Evolutionary conservation across 768 basidiomycete species (phyloP).

Genomic region (Butyriboletus loyo): DNA sequence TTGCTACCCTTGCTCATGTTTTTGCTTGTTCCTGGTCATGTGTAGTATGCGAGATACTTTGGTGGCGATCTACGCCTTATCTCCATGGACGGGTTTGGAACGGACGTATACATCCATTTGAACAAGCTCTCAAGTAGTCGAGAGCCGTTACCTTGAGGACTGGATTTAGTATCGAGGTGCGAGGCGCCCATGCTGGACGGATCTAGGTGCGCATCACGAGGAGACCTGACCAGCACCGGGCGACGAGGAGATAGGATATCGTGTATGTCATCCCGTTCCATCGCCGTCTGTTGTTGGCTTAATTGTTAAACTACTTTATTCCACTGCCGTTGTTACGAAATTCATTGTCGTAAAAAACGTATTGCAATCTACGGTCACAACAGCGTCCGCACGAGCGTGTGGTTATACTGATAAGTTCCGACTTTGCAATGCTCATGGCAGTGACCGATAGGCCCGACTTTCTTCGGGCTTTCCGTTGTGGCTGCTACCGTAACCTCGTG

Average conservation of each 20-base stretch:
- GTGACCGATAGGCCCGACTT: not conserved
- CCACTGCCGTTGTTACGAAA: not conserved
- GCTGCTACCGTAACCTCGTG: no score
- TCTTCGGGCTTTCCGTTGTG: no score
- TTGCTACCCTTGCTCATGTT: constrained; percentile 25
- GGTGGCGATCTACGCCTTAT: constrained; percentile 91
- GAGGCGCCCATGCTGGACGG: not conserved
- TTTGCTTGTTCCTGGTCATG: not conserved
- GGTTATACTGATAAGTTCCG: not conserved
- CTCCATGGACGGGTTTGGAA: constrained; percentile 98
- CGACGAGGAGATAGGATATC: not conserved
- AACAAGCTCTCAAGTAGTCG: constrained; percentile 69
- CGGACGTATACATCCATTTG: constrained; percentile 90
- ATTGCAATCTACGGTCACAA: not conserved
- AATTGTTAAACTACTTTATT: constrained; percentile 2
- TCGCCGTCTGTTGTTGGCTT: not conserved
- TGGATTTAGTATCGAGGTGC: not conserved
- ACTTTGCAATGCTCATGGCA: not conserved
- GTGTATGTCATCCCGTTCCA: constrained; percentile 4
- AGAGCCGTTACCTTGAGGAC: constrained; percentile 22
- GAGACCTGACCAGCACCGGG: not conserved
- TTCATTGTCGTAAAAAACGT: not conserved
- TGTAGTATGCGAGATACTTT: constrained; percentile 90
- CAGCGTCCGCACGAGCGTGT: not conserved
- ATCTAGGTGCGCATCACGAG: not conserved